Base-by-base conservation (phyloP, 805 yeast species). In the Candida tibetensis region DNA sequence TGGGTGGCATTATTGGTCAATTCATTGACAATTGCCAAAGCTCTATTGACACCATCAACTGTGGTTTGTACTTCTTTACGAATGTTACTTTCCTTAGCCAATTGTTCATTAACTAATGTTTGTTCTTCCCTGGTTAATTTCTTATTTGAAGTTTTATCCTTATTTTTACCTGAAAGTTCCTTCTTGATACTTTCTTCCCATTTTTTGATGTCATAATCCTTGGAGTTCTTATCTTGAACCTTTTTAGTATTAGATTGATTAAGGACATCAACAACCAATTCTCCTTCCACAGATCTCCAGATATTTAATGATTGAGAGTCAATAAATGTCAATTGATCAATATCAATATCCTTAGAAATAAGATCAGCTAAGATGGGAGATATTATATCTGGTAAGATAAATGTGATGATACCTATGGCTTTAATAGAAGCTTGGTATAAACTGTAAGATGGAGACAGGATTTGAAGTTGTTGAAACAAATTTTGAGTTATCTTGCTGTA, bases 141-240 rank as follows among this genome's bases (percentile, higher is more conserved):
- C 60, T 74, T 81, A 7, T 53, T 53, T n/a, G 55, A 48, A 10
- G 25, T 7, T 10, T 21, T 21, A 7, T 7, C 7, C 31, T 53
- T 52, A 45, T 74, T 71, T 56, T 80, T 80, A 37, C 71, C 70
- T 1, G 83, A 81, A 26, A 89, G 69, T 52, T 88, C 91, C 45
- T 79, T 79, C 51, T 91, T 78, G 22, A 93, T 74, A 36, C 76
- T 76, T 48, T 82, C 89, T 55, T 93, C 99, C 98, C 98, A 91
- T 57, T 86, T 80, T 42, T 76, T 65, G 2, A 90, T 84, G 51
- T 84, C 95, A 51, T 87, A 87, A 52, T 89, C 96, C 54, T 82
- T 89, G 1, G 86, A 66, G 55, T 86, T 86, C 56, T 85, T 86
- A 53, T 78, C 77, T 10, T 79, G 77, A 4, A 63, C 66, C 23